A percentile compares a stretch with the other conserved stretches of the same genome.
phyloP scores from a whole-genome alignment of 148 eudicot genomes.

The Cornus florida region DNA sequence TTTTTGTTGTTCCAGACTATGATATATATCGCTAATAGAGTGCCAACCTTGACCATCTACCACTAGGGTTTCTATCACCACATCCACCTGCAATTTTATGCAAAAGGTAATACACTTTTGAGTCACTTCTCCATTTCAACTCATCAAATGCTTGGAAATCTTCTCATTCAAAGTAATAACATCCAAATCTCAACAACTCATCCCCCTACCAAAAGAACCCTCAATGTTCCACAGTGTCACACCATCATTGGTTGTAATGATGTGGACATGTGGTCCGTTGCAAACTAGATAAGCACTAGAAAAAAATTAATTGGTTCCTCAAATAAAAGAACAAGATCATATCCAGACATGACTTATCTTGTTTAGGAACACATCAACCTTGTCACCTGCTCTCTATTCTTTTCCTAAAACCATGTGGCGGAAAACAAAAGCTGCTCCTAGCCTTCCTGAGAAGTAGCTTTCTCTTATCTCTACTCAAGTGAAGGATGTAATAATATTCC shows the following conservation, averaged over 20 bases:
- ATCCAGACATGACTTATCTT: not conserved
- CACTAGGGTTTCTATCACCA: not conserved
- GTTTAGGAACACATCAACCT: not conserved
- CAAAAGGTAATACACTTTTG: not conserved
- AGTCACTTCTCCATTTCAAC: too few species aligned
- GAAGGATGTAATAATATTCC: too few species aligned
- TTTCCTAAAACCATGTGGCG: not conserved
- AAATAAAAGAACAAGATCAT: conserved; percentile 3
- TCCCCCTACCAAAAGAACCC: too few species aligned
- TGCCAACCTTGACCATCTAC: not conserved
- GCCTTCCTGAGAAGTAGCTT: not conserved
- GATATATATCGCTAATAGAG: not conserved
- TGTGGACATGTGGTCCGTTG: conserved; percentile 2
- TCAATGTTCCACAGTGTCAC: conserved; percentile 10
- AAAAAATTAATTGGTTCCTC: not conserved
- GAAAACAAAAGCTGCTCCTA: not conserved
- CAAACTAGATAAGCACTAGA: conserved; percentile 7
- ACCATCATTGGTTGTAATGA: conserved; percentile 9
- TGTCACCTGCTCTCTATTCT: not conserved
- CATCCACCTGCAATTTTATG: not conserved
- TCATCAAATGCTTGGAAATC: too few species aligned
- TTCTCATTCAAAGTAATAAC: too few species aligned
- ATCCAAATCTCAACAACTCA: too few species aligned
- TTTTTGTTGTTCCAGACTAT: too few species aligned
- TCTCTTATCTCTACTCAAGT: not conserved